Percentiles rank a stretch among this genome's conserved stretches.
Conservation (phyloP, 2,329 filamentous ascomycete genomes). For the Cladophialophora exuberans region DNA sequence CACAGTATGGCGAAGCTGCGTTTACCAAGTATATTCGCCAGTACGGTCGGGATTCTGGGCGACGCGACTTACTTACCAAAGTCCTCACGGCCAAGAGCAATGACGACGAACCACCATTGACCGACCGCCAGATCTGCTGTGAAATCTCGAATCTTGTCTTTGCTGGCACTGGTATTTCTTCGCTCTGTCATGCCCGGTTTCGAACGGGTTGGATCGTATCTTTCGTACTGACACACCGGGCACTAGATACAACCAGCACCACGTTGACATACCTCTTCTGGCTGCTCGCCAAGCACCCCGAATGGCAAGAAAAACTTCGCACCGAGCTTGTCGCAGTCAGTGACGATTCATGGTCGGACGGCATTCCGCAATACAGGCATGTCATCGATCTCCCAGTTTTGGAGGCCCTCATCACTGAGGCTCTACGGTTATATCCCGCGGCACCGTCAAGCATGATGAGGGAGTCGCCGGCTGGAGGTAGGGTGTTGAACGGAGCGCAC, state of each 20-base stretch:
- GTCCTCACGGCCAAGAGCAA: conserved; percentile 11
- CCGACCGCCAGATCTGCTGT: conserved; percentile 4
- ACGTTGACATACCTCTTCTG: conserved; percentile 37
- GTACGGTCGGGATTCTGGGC: conserved; percentile 18
- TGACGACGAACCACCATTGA: conserved; percentile 1
- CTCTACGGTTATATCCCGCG: conserved; percentile 57
- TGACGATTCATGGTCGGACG: conserved; percentile 22
- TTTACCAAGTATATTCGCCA: conserved; percentile 11
- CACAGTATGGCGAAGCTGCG: conserved; percentile 16
- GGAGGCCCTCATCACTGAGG: conserved; percentile 63
- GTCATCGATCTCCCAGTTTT: conserved; percentile 54
- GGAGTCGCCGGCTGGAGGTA: conserved; percentile 5
- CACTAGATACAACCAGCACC: conserved; percentile 47
- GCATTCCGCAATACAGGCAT: conserved; percentile 33
- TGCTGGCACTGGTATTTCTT: conserved; percentile 17
- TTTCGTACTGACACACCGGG: no score
- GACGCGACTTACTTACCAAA: conserved; percentile 21
- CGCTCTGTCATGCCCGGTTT: not conserved
- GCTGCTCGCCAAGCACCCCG: conserved; percentile 28
- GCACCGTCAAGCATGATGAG: conserved; percentile 18
- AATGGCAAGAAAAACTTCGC: conserved; percentile 32
- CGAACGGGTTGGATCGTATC: not conserved
- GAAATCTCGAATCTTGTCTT: conserved; percentile 23
- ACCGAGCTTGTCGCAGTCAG: no score
- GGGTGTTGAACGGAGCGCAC: conserved; percentile 11